A percentile compares a stretch with the other conserved stretches of the same genome.
These are phyloP conservation scores for Pseudonectria foliicola DNA, from an alignment of 2,329 filamentous ascomycete species.

Conservation along the genomic window DNA sequence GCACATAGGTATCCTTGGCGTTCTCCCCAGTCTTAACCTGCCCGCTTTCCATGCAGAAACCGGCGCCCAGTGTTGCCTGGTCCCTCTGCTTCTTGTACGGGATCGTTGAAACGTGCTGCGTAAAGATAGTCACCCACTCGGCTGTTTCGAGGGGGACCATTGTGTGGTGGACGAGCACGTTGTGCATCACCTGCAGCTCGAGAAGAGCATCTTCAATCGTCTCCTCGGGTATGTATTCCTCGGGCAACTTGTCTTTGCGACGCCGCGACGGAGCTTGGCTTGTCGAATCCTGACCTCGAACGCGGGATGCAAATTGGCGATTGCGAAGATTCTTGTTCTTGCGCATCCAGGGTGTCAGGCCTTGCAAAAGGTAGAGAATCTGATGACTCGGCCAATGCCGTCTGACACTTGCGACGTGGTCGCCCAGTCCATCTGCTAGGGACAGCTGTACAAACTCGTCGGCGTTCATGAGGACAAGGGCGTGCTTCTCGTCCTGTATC, in stretches of 20 bases:
- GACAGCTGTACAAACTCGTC: conserved; percentile 59
- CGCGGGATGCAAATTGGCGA: conserved; percentile 58
- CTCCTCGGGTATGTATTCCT: conserved; percentile 57
- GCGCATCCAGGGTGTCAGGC: conserved; percentile 56
- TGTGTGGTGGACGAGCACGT: conserved; percentile 64
- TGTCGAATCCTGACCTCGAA: conserved; percentile 39
- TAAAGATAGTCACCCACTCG: conserved; percentile 66
- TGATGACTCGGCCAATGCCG: conserved; percentile 44
- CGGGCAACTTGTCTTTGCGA: conserved; percentile 33
- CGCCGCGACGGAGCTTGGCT: conserved; percentile 22
- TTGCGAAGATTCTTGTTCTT: conserved; percentile 64
- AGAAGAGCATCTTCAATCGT: conserved; percentile 64
- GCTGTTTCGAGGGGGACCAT: conserved; percentile 54
- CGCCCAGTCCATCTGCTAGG: conserved; percentile 44
- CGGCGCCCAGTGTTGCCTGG: conserved; percentile 42
- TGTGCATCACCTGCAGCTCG: conserved; percentile 60
- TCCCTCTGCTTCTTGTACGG: conserved; percentile 58
- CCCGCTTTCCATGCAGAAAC: conserved; percentile 73
- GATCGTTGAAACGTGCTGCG: conserved; percentile 69
- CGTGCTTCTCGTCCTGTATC: conserved; percentile 51
- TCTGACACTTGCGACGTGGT: conserved; percentile 51
- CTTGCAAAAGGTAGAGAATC: conserved; percentile 66
- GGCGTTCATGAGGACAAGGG: conserved; percentile 54
- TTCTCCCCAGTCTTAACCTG: conserved; percentile 67
- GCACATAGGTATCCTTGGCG: conserved; percentile 58